These are phyloP conservation scores for Glutinoglossum americanum DNA, from an alignment of 495 filamentous ascomycete species.

Conservation along the genomic window DNA sequence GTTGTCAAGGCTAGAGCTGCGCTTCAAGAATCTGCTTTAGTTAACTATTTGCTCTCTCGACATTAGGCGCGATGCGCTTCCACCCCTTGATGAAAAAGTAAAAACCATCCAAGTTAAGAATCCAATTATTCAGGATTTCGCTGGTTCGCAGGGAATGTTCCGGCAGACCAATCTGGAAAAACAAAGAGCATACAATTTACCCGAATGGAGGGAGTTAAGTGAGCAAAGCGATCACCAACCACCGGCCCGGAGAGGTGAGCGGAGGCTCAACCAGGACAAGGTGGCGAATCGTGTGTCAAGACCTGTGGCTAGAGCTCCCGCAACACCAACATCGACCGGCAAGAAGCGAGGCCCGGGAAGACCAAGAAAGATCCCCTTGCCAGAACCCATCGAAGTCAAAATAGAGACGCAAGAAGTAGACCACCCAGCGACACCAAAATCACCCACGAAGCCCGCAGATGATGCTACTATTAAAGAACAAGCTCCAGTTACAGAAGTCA, in stretches of 20 bases:
- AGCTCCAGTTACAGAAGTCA: constrained; percentile 24
- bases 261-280: constrained; percentile 49
- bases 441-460: constrained; percentile 16
- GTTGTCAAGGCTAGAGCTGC: not conserved
- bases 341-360: constrained; percentile 9
- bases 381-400: constrained; percentile 6
- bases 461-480: constrained; percentile 8
- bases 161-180: constrained; percentile 92
- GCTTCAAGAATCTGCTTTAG: not conserved
- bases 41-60: not conserved
- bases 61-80: constrained; percentile 44
- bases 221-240: constrained; percentile 90
- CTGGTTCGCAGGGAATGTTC: constrained; percentile 80
- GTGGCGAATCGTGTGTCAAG: constrained; percentile 19
- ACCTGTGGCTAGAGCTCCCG: constrained; percentile 13
- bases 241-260: constrained; percentile 78
- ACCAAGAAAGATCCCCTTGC: constrained; percentile 12
- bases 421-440: constrained; percentile 31
- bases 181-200: constrained; percentile 84
- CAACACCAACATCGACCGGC: constrained; percentile 11
- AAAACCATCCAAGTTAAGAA: constrained; percentile 88
- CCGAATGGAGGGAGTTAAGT: constrained; percentile 81
- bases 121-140: constrained; percentile 93
- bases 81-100: constrained; percentile 59
- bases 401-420: constrained; percentile 26